These are phyloP conservation scores for Hericium alpestre DNA, from an alignment of 768 basidiomycete genomes.

Conservation along the genomic window DNA sequence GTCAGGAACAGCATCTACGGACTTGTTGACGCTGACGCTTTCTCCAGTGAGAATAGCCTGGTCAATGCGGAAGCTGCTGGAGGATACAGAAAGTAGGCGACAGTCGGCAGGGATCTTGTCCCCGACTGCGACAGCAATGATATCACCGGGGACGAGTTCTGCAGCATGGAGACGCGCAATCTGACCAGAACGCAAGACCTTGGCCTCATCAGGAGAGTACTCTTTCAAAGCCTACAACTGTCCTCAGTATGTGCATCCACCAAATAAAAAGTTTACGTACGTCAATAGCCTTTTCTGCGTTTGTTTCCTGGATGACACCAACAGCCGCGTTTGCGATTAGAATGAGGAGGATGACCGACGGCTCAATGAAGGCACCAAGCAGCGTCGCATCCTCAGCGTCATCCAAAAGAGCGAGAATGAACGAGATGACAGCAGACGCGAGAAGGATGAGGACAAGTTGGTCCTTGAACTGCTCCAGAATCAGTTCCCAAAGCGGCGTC, in stretches of 20 bases:
- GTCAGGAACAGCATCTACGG: constrained; percentile 56
- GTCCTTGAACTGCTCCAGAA: constrained; percentile 99
- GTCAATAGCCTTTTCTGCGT: constrained; percentile 94
- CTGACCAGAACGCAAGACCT: constrained; percentile 68
- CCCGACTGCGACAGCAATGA: constrained; percentile 83
- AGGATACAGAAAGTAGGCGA: constrained; percentile 77
- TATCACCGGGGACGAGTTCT: constrained; percentile 90
- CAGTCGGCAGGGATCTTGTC: constrained; percentile 96
- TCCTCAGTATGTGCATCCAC: no score
- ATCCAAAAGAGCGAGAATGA: constrained; percentile 84
- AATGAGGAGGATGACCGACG: constrained; percentile 88
- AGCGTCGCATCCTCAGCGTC: constrained; percentile 54
- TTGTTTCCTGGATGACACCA: constrained; percentile 93
- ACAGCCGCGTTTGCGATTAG: constrained; percentile 95
- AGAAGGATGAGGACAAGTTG: constrained; percentile 95
- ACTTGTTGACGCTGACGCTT: constrained; percentile 82
- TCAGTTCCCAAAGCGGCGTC: constrained; percentile 87
- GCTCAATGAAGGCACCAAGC: constrained; percentile 89
- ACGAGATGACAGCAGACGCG: constrained; percentile 86
- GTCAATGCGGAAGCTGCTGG: constrained; percentile 89
- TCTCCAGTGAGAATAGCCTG: constrained; percentile 97
- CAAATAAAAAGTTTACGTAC: constrained; percentile 37
- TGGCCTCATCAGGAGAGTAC: constrained; percentile 95
- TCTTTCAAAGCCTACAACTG: constrained; percentile 76
- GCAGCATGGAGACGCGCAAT: constrained; percentile 70